phyloP scores from a whole-genome alignment of 1,284 basidiomycete genomes.

The Cryptococcus amylolentus region DNA sequence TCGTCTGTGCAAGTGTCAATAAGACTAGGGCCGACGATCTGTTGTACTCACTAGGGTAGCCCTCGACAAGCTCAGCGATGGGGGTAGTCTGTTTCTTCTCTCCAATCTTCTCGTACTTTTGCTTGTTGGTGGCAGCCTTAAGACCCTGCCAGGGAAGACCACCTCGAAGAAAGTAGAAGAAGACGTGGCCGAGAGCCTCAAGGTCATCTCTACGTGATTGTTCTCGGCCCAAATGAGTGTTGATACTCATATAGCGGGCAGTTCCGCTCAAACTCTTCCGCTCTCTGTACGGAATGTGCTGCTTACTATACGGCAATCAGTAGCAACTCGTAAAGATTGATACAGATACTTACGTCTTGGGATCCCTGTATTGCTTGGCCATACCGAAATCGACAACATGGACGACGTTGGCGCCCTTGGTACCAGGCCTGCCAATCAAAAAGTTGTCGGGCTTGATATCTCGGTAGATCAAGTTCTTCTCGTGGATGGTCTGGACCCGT shows the following conservation, averaged over 20 bases:
- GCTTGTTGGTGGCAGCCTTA: constrained; percentile 95
- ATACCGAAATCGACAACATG: constrained; percentile 93
- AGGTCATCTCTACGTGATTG: constrained; percentile 93
- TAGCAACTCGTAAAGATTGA: background rate
- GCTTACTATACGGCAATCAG: constrained; percentile 55
- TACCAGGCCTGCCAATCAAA: constrained; percentile 83
- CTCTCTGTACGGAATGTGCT: constrained; percentile 95
- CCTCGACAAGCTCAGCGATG: constrained; percentile 89
- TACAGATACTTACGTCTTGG: constrained; percentile 61
- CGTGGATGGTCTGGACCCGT: constrained; percentile 91
- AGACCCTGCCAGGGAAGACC: constrained; percentile 94
- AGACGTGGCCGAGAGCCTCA: constrained; percentile 92
- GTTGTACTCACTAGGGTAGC: constrained; percentile 71
- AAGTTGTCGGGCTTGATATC: constrained; percentile 99
- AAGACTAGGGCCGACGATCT: constrained; percentile 22
- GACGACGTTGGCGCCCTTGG: constrained; percentile 78
- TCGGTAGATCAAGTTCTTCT: constrained; percentile 94
- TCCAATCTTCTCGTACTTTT: constrained; percentile 98
- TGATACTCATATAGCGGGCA: constrained; percentile 95
- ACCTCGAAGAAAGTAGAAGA: constrained; percentile 95
- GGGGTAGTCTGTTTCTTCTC: constrained; percentile 98
- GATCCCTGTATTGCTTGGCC: constrained; percentile 97
- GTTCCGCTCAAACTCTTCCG: constrained; percentile 85
- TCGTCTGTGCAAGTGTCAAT: constrained; percentile 57
- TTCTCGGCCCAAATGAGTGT: constrained; percentile 91